Base-by-base conservation (phyloP, 2,329 filamentous ascomycete genomes). In the Cyclaneusma minus region DNA sequence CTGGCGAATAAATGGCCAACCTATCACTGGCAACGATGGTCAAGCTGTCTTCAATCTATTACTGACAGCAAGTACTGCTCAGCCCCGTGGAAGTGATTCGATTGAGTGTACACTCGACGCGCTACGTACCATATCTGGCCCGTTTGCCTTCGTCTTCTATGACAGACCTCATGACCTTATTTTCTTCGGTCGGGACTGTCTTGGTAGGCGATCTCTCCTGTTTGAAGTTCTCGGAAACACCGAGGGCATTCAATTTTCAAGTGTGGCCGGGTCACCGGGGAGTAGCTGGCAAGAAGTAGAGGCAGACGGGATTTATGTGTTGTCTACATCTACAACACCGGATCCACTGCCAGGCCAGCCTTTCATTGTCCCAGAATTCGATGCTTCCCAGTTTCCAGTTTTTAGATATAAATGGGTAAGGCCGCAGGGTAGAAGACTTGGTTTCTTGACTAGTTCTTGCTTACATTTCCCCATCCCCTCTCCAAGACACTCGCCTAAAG, bases 91-190 rank as follows among this genome's bases (percentile, higher is more conserved):
- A 13, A 36, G 42, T 8, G 35, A 34, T 17, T 32, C 24, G 34
- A 42, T 23, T 36, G 40, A 41, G 12, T 49, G 48, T 15, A 48
- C 74, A 6, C 36, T 72, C 5, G 44, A 60, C 28, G 60, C 63
- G 1, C 48, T 85, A 21, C 62, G 67, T 29, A 58, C 51, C 20
- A 67, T 87, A 14, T 66, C 74, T 31, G 89, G 89, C 0, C 87
- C 89, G 0, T 95, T 89, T 54, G 81, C 87, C 2, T 89, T 95
- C 50, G 67, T 87, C 5, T 94, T 77, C 49, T 78, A 77, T 42
- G 78, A 94, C 54, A 62, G 60, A 10, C 42, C 48, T 7, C 56
- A 64, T 28, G 57, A 56, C 7, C 64, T 63, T 21, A 37, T 95
- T 9, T 92, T 76, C 50, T 94, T 80, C 48, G 84, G 80, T 5